These are phyloP conservation scores for Epichloe brachyelytri DNA, from an alignment of 2,329 filamentous ascomycete genomes.

Conservation along the genomic window DNA sequence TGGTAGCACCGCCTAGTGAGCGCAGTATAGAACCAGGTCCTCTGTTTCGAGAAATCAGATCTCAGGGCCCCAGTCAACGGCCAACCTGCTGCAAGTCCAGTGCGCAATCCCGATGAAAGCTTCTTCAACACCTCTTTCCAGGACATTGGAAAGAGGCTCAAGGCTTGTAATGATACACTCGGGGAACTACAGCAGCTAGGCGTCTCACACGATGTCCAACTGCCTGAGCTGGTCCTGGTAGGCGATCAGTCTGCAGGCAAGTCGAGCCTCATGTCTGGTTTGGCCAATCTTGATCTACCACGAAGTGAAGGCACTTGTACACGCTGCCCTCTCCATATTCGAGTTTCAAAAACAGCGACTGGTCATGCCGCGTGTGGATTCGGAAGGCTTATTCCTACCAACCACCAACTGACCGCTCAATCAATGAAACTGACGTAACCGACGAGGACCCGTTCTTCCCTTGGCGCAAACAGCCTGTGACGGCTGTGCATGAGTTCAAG, in stretches of 20 bases:
- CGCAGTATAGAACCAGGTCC: constrained; percentile 22
- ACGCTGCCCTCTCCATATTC: constrained; percentile 68
- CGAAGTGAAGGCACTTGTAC: constrained; percentile 64
- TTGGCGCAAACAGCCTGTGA: constrained; percentile 42
- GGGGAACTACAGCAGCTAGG: constrained; percentile 59
- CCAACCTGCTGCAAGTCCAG: constrained; percentile 8
- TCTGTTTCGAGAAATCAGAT: constrained; percentile 24
- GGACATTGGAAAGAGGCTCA: constrained; percentile 49
- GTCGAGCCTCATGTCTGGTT: constrained; percentile 52
- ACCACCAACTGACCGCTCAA: constrained; percentile 24
- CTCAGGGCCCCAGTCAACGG: constrained; percentile 11
- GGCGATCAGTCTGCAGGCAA: constrained; percentile 82
- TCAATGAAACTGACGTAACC: constrained; percentile 35
- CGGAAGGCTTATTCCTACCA: constrained; percentile 50
- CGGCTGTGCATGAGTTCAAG: constrained; percentile 45
- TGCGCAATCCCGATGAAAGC: constrained; percentile 19
- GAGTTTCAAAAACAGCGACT: constrained; percentile 46
- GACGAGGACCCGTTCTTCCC: constrained; percentile 45
- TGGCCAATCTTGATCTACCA: constrained; percentile 59
- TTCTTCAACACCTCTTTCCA: constrained; percentile 31
- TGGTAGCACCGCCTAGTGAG: constrained; percentile 25
- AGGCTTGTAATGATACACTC: constrained; percentile 52
- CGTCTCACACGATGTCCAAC: constrained; percentile 54
- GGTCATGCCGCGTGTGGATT: constrained; percentile 57
- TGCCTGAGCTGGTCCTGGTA: constrained; percentile 71